These are phyloP conservation scores for Elsinoe ampelina DNA, from an alignment of 2,329 filamentous ascomycete genomes.

Conservation along the genomic window DNA sequence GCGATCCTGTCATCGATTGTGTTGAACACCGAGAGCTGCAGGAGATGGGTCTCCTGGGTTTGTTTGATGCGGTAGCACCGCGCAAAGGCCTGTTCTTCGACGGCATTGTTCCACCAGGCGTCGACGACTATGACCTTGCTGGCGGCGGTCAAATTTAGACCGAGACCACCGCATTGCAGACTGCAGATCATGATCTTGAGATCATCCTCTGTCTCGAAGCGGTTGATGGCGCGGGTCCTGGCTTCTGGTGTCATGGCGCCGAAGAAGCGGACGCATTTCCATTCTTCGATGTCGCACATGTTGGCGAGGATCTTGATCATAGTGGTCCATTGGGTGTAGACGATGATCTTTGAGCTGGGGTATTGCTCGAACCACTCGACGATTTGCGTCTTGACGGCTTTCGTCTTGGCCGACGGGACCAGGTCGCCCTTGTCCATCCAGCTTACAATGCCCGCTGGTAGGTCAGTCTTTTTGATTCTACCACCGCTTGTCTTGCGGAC, in stretches of 20 bases:
- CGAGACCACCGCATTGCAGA: conserved; percentile 48
- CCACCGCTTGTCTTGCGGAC: conserved; percentile 18
- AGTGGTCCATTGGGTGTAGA: conserved; percentile 51
- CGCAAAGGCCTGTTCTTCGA: conserved; percentile 38
- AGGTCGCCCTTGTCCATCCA: conserved; percentile 34
- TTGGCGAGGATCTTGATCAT: conserved; percentile 43
- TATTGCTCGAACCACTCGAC: conserved; percentile 38
- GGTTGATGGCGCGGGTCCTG: conserved; percentile 38
- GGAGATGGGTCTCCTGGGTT: conserved; percentile 47
- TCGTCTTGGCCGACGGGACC: conserved; percentile 37
- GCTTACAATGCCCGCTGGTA: conserved; percentile 16
- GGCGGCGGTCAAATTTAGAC: conserved; percentile 52
- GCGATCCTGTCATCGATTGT: conserved; percentile 52
- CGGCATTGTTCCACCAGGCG: conserved; percentile 29
- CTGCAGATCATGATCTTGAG: conserved; percentile 46
- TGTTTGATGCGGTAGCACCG: conserved; percentile 60
- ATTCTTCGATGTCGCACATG: conserved; percentile 43
- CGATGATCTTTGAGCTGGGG: conserved; percentile 45
- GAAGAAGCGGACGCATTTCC: conserved; percentile 40
- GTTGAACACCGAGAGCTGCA: conserved; percentile 46
- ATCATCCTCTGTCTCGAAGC: conserved; percentile 35
- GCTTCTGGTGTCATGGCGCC: conserved; percentile 38
- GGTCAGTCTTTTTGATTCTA: conserved; percentile 19
- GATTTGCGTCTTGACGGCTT: conserved; percentile 38
- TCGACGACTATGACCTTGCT: conserved; percentile 40